Conservation (phyloP, 345 rosid genomes). For the Salix koriyanagi region DNA sequence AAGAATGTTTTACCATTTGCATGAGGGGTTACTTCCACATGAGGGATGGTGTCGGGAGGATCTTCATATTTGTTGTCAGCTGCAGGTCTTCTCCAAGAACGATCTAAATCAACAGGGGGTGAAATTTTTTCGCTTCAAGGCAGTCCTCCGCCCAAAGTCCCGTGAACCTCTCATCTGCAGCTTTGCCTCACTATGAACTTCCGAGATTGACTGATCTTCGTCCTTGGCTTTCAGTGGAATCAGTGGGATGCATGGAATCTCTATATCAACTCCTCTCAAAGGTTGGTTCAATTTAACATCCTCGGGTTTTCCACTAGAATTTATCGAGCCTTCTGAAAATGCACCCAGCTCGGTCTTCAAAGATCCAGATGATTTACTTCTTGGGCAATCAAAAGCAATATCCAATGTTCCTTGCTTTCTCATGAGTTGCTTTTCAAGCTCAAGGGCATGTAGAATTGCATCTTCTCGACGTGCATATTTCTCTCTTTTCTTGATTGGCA, state of each 20-base stretch:
- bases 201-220: slow-evolving; percentile 21
- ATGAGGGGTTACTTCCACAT: slow-evolving; percentile 41
- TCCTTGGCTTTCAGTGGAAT: slow-evolving; percentile 33
- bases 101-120: slow-evolving; percentile 44
- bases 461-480: slow-evolving; percentile 99
- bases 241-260: slow-evolving; percentile 19
- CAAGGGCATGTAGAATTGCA: slow-evolving; percentile 98
- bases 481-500: slow-evolving; percentile 87
- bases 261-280: slow-evolving; percentile 28
- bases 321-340: slow-evolving; percentile 39
- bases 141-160: slow-evolving; percentile 69
- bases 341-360: slow-evolving; percentile 36
- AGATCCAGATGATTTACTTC: slow-evolving; percentile 36
- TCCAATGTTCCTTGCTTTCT: slow-evolving; percentile 49
- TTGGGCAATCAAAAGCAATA: slow-evolving; percentile 25
- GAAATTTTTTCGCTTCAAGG: slow-evolving; percentile 56
- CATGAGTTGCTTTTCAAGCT: slow-evolving; percentile 75
- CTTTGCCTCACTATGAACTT: slow-evolving; percentile 42
- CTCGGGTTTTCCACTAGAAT: slow-evolving; percentile 36
- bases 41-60: slow-evolving; percentile 41
- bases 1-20: slow-evolving; percentile 54
- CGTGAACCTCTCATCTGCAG: slow-evolving; percentile 88
- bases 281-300: slow-evolving; percentile 30
- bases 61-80: slow-evolving; percentile 39
- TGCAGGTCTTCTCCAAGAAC: slow-evolving; percentile 41